Conservation (phyloP, 2,329 filamentous ascomycete species). For the Corinectria fuckeliana region DNA sequence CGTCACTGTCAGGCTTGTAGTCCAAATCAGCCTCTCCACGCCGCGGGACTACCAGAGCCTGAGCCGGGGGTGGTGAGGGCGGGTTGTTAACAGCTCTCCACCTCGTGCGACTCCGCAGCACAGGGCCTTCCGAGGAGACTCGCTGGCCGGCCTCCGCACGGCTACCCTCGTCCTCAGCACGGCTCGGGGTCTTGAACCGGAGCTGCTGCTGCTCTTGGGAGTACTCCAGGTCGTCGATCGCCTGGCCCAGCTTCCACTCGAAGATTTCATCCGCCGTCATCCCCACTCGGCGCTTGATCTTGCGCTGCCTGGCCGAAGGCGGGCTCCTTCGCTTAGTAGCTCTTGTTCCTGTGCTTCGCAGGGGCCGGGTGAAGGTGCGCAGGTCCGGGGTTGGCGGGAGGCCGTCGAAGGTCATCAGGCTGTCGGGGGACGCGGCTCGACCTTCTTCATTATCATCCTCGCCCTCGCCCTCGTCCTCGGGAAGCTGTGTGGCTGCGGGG, state of each 20-base stretch:
- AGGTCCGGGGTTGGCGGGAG: conserved; percentile 17
- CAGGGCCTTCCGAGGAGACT: neutral
- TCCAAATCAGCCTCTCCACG: neutral
- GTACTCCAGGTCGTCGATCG: neutral
- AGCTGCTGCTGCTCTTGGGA: neutral
- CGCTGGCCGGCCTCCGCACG: too few species aligned
- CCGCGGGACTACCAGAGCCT: neutral
- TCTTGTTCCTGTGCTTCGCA: conserved; percentile 25
- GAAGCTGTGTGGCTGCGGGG: neutral
- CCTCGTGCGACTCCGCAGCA: neutral
- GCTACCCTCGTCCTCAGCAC: neutral
- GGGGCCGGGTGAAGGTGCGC: conserved; percentile 13
- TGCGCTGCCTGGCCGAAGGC: neutral
- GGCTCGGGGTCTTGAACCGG: neutral
- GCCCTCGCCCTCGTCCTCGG: neutral
- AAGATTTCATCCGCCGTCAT: neutral
- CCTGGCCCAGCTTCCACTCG: neutral
- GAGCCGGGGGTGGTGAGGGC: neutral
- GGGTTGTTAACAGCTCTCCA: neutral
- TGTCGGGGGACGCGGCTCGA: neutral
- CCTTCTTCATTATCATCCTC: neutral
- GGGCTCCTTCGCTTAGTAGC: conserved; percentile 14
- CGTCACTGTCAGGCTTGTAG: neutral
- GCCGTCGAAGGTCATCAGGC: conserved; percentile 4
- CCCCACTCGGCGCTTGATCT: neutral